Evolutionary conservation across 257 asterid species (phyloP).

Genomic region (Parsonsia alboflavescens): DNA sequence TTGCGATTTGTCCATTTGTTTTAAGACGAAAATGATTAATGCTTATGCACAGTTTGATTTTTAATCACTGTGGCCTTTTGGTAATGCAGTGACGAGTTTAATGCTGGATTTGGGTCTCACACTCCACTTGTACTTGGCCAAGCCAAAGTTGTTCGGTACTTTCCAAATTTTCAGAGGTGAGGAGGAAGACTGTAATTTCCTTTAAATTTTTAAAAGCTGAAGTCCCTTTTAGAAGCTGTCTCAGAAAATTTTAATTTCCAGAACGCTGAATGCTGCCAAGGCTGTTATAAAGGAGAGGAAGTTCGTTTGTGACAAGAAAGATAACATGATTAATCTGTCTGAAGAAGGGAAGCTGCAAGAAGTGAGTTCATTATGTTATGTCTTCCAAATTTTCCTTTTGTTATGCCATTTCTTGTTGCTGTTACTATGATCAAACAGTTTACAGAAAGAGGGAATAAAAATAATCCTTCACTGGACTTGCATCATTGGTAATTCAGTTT

Average conservation of each 20-base stretch:
- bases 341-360: constrained; percentile 69
- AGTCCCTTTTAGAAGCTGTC: constrained; percentile 14
- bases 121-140: constrained; percentile 90
- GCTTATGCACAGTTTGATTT: neutral
- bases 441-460: neutral
- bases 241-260: constrained; percentile 36
- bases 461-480: neutral
- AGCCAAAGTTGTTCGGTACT: constrained; percentile 78
- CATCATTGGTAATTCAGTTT: neutral
- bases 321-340: constrained; percentile 57
- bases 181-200: constrained; percentile 29
- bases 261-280: constrained; percentile 72
- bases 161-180: constrained; percentile 75
- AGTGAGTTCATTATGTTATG: constrained; percentile 44
- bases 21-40: neutral
- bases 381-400: constrained; percentile 2
- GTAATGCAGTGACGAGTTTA: constrained; percentile 68
- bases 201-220: constrained; percentile 4
- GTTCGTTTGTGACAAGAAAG: constrained; percentile 65
- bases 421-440: neutral
- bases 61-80: constrained; percentile 9
- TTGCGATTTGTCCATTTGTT: neutral
- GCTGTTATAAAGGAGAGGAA: constrained; percentile 63
- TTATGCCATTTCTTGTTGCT: constrained; percentile 10
- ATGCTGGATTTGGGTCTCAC: constrained; percentile 87